Evolutionary conservation across 805 yeast species (phyloP).

Genomic region (Candida xyloterini): DNA sequence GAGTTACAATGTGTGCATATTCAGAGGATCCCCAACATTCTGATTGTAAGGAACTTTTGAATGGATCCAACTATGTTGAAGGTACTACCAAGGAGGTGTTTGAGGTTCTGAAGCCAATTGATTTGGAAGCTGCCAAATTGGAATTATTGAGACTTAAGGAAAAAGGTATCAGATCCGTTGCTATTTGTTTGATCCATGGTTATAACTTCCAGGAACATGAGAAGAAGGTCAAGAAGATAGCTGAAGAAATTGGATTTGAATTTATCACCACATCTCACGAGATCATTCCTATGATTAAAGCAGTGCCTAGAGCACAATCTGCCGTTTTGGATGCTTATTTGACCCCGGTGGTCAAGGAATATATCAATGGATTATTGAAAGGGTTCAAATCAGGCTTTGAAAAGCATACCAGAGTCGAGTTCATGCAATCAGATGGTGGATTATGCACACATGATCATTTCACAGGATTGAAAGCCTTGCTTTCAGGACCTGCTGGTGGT

Average conservation of each 20-base stretch:
- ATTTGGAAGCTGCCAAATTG: conserved; percentile 19
- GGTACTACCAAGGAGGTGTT: conserved; percentile 41
- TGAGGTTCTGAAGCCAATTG: conserved; percentile 36
- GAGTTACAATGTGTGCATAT: conserved; percentile 27
- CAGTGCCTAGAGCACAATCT: conserved; percentile 40
- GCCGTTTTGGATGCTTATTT: conserved; percentile 42
- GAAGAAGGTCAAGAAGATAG: conserved; percentile 32
- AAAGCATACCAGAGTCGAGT: conserved; percentile 39
- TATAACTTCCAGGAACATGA: conserved; percentile 39
- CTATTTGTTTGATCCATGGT: conserved; percentile 38
- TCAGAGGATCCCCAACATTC: conserved; percentile 21
- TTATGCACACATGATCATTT: conserved; percentile 50
- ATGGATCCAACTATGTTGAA: conserved; percentile 29
- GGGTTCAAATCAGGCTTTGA: conserved; percentile 35
- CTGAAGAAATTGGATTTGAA: conserved; percentile 49
- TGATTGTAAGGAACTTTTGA: conserved; percentile 18
- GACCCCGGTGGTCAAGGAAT: conserved; percentile 40
- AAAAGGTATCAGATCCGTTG: conserved; percentile 33
- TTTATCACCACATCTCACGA: conserved; percentile 35
- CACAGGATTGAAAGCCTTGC: conserved; percentile 50
- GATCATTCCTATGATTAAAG: conserved; percentile 37
- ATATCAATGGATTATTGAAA: conserved; percentile 36
- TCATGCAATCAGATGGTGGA: conserved; percentile 62
- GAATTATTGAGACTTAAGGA: conserved; percentile 27
- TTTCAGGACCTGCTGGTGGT: conserved; percentile 64